Conservation (phyloP, 2,329 filamentous ascomycete species). For the Phaeophleospora eucalypticola region DNA sequence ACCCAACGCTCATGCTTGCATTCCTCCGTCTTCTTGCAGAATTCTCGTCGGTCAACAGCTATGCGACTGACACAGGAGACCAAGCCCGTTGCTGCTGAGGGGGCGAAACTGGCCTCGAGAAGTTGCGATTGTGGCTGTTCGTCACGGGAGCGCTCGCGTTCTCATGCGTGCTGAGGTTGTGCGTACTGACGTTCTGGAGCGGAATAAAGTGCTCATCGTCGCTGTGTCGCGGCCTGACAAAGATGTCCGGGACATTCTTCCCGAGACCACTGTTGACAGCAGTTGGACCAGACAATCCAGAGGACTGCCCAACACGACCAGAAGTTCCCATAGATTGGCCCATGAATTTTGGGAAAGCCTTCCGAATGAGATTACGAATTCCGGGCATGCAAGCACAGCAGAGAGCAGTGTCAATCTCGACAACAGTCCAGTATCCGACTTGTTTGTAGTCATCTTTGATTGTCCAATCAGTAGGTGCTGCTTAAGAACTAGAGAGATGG, state of each 20-base stretch:
- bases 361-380: slow-evolving; percentile 17
- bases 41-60: neutral
- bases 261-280: slow-evolving; percentile 13
- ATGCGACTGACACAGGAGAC: slow-evolving; percentile 4
- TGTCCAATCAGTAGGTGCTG: no score
- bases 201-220: slow-evolving; percentile 20
- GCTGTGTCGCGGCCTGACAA: slow-evolving; percentile 12
- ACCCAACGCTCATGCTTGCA: no score
- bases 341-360: slow-evolving; percentile 15
- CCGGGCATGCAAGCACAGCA: slow-evolving; percentile 21
- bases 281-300: slow-evolving; percentile 13
- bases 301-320: neutral
- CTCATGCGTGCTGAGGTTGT: slow-evolving; percentile 38
- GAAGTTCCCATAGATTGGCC: slow-evolving; percentile 7
- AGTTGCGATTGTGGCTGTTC: neutral
- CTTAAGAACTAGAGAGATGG: neutral
- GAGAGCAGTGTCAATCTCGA: slow-evolving; percentile 17
- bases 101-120: slow-evolving; percentile 4
- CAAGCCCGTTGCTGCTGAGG: slow-evolving; percentile 2
- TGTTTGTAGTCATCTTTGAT: slow-evolving; percentile 18
- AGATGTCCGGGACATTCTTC: slow-evolving; percentile 11
- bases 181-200: slow-evolving; percentile 54
- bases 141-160: neutral
- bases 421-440: slow-evolving; percentile 17
- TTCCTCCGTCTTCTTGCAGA: neutral